Base-by-base conservation (phyloP, 2,329 filamentous ascomycete genomes). In the Colletotrichum camelliae region DNA sequence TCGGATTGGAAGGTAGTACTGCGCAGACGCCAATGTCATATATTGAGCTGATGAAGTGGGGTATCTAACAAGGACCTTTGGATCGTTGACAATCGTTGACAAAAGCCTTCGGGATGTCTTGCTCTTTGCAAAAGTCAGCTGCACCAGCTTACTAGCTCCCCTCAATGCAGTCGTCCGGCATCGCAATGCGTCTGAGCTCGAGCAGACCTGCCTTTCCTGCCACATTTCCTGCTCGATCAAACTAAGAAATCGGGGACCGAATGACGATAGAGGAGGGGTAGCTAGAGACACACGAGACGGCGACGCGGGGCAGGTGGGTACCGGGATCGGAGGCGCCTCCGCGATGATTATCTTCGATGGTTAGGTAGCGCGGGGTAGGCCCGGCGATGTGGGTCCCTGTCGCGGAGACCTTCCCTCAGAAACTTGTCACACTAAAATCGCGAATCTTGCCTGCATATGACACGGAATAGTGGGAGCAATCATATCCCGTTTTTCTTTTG, bases 191-290 rank as follows among this genome's bases (percentile, higher is more conserved):
- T 1, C 18, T 4, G 29, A 33, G 21, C 33, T 58, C 43, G 69
- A 67, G 48, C 48, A 72, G 61, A 52, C 69, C 61, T 72, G 69
- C 69, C 69, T 72, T 10, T 72, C 65, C 33, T 33, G 48, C 66
- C 43, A 18, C 24, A 33, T 37, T 27, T 24, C 5, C n/a, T 29
- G 16, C 58, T 35, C 33, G 9, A 60, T 43, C 24, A 31, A n/a
- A 39, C 48, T 31, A 24, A 29, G 29, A 29, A 37, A 13, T 52
- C 2, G 43, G 21, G 21, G 39, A 15, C 37, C 1, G 16, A 27
- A 29, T 18, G 27, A 48, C 37, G 62, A 43, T 37, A 27, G 21
- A 64, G 58, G 68, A 37, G 68, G 68, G 68, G 68, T 64, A 70
- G 31, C 27, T 33, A 12, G 16, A 31, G n/a, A 29, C 57, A 7